Base-by-base conservation (phyloP, 2,329 filamentous ascomycete species). In the Diaporthe batatas region DNA sequence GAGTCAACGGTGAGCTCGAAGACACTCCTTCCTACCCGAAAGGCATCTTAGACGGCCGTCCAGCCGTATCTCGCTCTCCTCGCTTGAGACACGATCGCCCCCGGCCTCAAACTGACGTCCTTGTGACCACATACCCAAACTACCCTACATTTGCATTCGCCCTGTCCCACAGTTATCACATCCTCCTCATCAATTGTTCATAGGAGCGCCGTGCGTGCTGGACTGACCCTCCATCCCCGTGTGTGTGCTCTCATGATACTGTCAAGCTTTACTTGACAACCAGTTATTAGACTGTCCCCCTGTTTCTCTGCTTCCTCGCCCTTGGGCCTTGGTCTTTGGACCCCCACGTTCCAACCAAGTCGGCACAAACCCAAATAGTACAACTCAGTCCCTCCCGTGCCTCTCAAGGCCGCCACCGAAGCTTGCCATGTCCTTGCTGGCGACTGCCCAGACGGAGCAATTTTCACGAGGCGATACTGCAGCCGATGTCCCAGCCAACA, bases 231-330 rank as follows among this genome's bases (percentile, higher is more conserved):
- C 14, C 8, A 29, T 39, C n/a, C 25, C 7, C 16, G 21, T 6
- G 32, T 39, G 47, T 67, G 39, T 42, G 47, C 47, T 44, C 39
- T 34, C 12, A 53, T 68, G 51, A 57, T 42, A 23, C 25, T 49
- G 25, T 53, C 59, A 62, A 55, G 49, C 23, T 54, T 53, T 42
- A 59, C 36, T 72, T 69, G 62, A 44, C n/a, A 39, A 2, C 64
- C 64, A 74, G 70, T 74, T 74, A 72, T 74, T 58, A 74, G 73
- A 74, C 73, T 72, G 64, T 55, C 57, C 18, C 11, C 14, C 18
- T 25, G 51, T 36, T 21, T 2, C 18, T 16, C 44, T 39, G 5
- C 25, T 34, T 16, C 32, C 25, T 32, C 68, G 32, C 55, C n/a
- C n/a, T n/a, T n/a, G n/a, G n/a, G n/a, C n/a, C 12, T 39, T 51